These are phyloP conservation scores for Cadophora luteo-olivacea DNA, from an alignment of 2,329 filamentous ascomycete genomes.

Conservation along the genomic window DNA sequence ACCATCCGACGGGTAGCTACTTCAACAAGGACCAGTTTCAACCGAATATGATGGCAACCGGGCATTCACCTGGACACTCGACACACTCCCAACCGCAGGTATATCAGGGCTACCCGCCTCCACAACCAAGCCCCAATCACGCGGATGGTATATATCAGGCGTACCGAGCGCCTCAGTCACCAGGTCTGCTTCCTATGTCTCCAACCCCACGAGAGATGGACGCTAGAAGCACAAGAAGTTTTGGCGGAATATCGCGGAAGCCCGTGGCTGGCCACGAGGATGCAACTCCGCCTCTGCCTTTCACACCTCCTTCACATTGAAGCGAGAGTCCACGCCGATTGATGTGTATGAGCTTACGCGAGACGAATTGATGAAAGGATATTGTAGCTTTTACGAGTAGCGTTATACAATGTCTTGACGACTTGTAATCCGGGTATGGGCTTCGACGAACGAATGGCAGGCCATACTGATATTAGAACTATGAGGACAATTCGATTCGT, in stretches of 20 bases:
- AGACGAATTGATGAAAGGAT: neutral
- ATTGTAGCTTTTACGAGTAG: neutral
- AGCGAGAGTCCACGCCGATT: neutral
- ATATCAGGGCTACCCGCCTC: constrained; percentile 6
- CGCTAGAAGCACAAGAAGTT: constrained; percentile 18
- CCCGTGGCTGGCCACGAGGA: constrained; percentile 16
- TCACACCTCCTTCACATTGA: neutral
- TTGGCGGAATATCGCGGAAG: constrained; percentile 11
- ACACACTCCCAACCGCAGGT: neutral
- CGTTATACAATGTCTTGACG: neutral
- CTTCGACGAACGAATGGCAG: no score
- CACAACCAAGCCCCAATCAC: neutral
- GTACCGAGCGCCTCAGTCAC: constrained; percentile 10
- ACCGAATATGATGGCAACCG: neutral
- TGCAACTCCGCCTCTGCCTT: constrained; percentile 1
- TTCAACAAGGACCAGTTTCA: constrained; percentile 19
- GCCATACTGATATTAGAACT: no score
- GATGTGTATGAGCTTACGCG: neutral
- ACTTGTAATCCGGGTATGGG: no score
- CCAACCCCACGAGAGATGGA: constrained; percentile 21
- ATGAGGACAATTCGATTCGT: no score
- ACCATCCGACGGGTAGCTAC: constrained; percentile 8
- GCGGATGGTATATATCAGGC: constrained; percentile 13
- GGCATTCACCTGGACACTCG: constrained; percentile 3
- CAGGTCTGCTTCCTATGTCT: neutral